Evolutionary conservation across 2,329 filamentous ascomycete genomes (phyloP).

Genomic region (Ophiostoma sp.): DNA sequence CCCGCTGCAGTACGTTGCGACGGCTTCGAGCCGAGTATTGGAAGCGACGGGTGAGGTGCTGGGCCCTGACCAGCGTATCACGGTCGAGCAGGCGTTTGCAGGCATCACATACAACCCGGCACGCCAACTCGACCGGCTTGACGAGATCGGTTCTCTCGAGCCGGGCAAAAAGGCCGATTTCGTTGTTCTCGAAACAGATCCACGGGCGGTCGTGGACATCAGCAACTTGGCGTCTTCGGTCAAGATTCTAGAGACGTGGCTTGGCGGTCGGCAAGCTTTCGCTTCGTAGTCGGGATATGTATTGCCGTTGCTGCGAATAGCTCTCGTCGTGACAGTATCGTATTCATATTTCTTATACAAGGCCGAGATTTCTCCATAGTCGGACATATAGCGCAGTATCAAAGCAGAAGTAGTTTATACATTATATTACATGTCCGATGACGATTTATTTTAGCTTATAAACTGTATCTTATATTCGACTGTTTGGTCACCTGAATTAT

Average conservation of each 20-base stretch:
- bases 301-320: background rate
- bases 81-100: slow-evolving; percentile 23
- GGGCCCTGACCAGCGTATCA: slow-evolving; percentile 21
- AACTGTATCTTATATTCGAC: no score
- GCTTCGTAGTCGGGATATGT: background rate
- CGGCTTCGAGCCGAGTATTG: slow-evolving; percentile 21
- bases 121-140: slow-evolving; percentile 20
- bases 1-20: slow-evolving; percentile 25
- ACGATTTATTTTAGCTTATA: no score
- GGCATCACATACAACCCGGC: slow-evolving; percentile 24
- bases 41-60: slow-evolving; percentile 22
- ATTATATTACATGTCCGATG: background rate
- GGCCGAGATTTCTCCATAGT: background rate
- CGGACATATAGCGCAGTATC: background rate
- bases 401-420: background rate
- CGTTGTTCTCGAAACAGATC: slow-evolving; percentile 23
- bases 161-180: slow-evolving; percentile 25
- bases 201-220: slow-evolving; percentile 10
- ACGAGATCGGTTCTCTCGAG: slow-evolving; percentile 24
- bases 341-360: background rate
- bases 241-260: slow-evolving; percentile 22
- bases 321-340: background rate
- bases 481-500: no score
- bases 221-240: slow-evolving; percentile 12
- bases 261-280: slow-evolving; percentile 11